A percentile compares a stretch with the other conserved stretches of the same genome.
phyloP scores from a whole-genome alignment of 2,329 filamentous ascomycete genomes.

The Cordyceps militaris region DNA sequence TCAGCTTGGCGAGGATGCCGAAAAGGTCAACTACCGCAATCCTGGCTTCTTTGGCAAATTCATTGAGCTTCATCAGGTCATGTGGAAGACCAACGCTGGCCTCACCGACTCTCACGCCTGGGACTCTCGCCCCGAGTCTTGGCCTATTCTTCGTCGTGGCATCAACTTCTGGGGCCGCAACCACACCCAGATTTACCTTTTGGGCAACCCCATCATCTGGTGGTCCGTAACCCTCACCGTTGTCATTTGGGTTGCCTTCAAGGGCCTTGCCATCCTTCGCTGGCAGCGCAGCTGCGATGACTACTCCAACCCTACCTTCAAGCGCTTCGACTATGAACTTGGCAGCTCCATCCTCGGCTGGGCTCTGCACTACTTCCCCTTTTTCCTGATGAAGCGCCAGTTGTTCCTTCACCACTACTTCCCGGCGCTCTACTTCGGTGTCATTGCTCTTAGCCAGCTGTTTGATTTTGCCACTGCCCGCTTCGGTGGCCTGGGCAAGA shows the following conservation, averaged over 20 bases:
- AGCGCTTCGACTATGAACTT: conserved; percentile 96
- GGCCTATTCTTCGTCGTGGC: conserved; percentile 84
- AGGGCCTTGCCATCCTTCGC: conserved; percentile 76
- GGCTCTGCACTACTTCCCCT: conserved; percentile 98
- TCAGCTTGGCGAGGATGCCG: conserved; percentile 62
- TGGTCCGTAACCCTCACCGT: conserved; percentile 79
- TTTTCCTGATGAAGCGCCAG: conserved; percentile 96
- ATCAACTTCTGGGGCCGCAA: conserved; percentile 99
- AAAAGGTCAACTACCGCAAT: conserved; percentile 93
- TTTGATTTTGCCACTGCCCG: conserved; percentile 80
- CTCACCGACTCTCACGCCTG: conserved; percentile 94
- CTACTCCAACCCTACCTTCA: conserved; percentile 75
- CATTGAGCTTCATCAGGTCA: conserved; percentile 92
- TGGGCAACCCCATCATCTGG: conserved; percentile 94
- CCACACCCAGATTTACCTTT: conserved; percentile 90
- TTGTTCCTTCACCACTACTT: conserved; percentile 99
- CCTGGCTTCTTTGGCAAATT: conserved; percentile 98
- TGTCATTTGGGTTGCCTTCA: conserved; percentile 71
- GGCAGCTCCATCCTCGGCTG: conserved; percentile 85
- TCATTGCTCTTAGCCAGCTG: conserved; percentile 80
- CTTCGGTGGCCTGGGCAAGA: conserved; percentile 59
- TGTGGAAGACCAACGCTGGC: conserved; percentile 98
- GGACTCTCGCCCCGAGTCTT: conserved; percentile 91
- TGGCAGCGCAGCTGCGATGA: conserved; percentile 94
- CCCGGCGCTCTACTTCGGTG: conserved; percentile 89